Base-by-base conservation (phyloP, 345 rosid genomes). In the Boechera stricta region DNA sequence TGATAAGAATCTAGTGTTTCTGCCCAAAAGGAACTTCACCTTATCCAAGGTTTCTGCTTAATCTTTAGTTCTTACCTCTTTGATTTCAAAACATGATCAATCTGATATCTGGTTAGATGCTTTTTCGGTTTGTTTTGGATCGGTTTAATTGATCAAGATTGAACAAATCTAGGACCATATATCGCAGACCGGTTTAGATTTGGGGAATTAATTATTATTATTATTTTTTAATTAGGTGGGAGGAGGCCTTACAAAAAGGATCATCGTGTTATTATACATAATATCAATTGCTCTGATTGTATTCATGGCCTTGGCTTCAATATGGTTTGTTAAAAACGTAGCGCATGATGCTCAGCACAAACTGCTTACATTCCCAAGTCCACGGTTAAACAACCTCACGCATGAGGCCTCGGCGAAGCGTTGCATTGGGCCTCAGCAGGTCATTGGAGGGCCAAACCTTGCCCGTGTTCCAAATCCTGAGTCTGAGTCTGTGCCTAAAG, bases 1-100 rank as follows among this genome's bases (percentile, higher is more conserved):
- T 39, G 98, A 93, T 67, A 89, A 86, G 75, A 82, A 89, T 80
- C 78, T 93, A 38, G 55, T 6, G 24, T 64, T 44, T 77, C 44
- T 31, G 24, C 90, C 88, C 15, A 77, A 2, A 67, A 84, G 67
- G 84, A 79, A 70, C 61, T 60, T 53, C 71, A 16, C 56, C 13
- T 57, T 55, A 49, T 44, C 75, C 57, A 85, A 86, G 91, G 93
- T 91, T 62, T 53, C 15, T 41, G 7, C 9, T 60, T 54, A 36
- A 76, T 61, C 64, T 68, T 61, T 41, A 32, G 18, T 59, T 45
- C 61, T 36, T 67, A 49, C 16, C 9, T 59, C 29, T 67, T 59
- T 29, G 47, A 41, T 68, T 4, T 62, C 47, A 39, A 48, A 68
- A 59, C 47, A 66, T 75, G 21, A 51, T 51, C 16, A 4, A 59